A percentile compares a stretch with the other conserved stretches of the same genome.
These are phyloP conservation scores for Aulographum hederae DNA, from an alignment of 2,329 filamentous ascomycete species.

Conservation along the genomic window DNA sequence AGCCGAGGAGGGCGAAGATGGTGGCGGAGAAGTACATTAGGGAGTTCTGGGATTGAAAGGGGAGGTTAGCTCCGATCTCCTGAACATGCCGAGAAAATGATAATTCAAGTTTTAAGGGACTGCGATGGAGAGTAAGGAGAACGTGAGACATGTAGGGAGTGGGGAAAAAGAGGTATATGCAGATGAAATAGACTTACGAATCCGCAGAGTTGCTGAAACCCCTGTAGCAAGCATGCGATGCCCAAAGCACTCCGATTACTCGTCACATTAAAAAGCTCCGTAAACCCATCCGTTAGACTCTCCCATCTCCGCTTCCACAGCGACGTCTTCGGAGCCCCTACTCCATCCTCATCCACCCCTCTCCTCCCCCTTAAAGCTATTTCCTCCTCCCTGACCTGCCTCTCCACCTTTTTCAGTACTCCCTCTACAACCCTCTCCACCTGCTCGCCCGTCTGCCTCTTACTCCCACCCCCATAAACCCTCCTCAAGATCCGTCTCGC, in stretches of 20 bases:
- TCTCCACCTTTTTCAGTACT: conserved; percentile 51
- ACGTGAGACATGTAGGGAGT: no score
- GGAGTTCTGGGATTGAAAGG: conserved; percentile 15
- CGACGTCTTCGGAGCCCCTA: conserved; percentile 8
- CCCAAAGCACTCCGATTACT: conserved; percentile 55
- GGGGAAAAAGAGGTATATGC: background rate
- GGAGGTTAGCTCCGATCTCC: background rate
- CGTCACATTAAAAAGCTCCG: conserved; percentile 21
- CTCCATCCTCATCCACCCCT: conserved; percentile 1
- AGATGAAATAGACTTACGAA: conserved; percentile 16
- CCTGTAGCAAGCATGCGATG: conserved; percentile 77
- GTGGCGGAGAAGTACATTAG: conserved; percentile 30
- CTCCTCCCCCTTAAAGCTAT: background rate
- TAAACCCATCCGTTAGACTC: conserved; percentile 35
- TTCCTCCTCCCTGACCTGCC: conserved; percentile 43
- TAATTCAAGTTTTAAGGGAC: background rate
- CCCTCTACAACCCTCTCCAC: conserved; percentile 32
- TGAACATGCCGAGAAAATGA: conserved; percentile 1
- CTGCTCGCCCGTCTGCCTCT: conserved; percentile 16
- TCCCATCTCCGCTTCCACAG: conserved; percentile 19
- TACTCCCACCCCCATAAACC: conserved; percentile 33
- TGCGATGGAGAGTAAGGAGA: background rate
- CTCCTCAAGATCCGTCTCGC: conserved; percentile 46
- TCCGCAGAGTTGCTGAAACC: conserved; percentile 68
- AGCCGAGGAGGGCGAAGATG: conserved; percentile 28